Conservation (phyloP, 805 yeast species). For the Torulaspora maleeae region DNA sequence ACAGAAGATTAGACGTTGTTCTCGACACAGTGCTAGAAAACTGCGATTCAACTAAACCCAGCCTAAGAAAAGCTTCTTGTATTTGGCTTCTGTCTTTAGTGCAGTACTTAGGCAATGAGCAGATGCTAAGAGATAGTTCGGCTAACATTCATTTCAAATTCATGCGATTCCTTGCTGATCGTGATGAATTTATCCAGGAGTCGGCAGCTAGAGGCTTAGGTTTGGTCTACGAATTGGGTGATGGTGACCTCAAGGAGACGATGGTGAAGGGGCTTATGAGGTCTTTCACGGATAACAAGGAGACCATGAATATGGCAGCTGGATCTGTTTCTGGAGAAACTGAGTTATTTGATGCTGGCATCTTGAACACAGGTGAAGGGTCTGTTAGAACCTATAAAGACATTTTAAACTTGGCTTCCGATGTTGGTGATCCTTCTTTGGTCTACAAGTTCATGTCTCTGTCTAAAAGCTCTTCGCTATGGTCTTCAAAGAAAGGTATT, state of each 20-base stretch:
- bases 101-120: slow-evolving; percentile 60
- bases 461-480: slow-evolving; percentile 78
- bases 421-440: slow-evolving; percentile 90
- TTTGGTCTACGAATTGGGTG: slow-evolving; percentile 74
- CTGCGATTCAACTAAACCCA: slow-evolving; percentile 64
- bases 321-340: slow-evolving; percentile 78
- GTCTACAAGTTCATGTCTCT: slow-evolving; percentile 92
- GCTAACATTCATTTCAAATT: slow-evolving; percentile 68
- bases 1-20: slow-evolving; percentile 33
- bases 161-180: slow-evolving; percentile 70
- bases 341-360: slow-evolving; percentile 77
- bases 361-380: slow-evolving; percentile 73
- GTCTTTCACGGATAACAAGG: slow-evolving; percentile 69
- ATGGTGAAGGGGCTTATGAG: slow-evolving; percentile 66
- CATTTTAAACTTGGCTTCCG: slow-evolving; percentile 80
- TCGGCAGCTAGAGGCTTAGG: slow-evolving; percentile 87
- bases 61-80: slow-evolving; percentile 69
- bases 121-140: slow-evolving; percentile 40
- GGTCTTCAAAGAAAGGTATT: slow-evolving; percentile 91
- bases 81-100: slow-evolving; percentile 80
- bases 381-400: slow-evolving; percentile 90
- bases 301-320: slow-evolving; percentile 42
- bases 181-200: slow-evolving; percentile 87
- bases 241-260: slow-evolving; percentile 58
- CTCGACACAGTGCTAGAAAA: slow-evolving; percentile 48